Conservation (phyloP, 106 monocot genomes). For the Dactylorhiza incarnata region DNA sequence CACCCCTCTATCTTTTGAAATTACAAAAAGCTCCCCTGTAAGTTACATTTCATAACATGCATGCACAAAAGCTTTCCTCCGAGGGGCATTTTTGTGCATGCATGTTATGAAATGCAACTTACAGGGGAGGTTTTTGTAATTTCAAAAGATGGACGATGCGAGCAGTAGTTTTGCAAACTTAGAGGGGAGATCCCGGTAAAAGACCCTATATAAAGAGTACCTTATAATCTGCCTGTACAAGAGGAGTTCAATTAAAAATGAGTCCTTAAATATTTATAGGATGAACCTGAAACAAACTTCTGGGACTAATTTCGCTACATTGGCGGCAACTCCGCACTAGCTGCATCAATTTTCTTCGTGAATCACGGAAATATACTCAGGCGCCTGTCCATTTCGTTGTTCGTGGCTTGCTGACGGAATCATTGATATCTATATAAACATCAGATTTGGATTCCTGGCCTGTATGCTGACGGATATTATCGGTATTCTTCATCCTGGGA, state of each 20-base stretch:
- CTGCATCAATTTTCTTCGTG: not conserved
- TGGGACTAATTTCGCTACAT: not conserved
- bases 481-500: slow-evolving; percentile 16
- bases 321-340: not conserved
- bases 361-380: slow-evolving; percentile 3
- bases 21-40: no score
- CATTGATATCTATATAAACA: slow-evolving; percentile 14
- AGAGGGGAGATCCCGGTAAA: no score
- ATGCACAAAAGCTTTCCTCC: no score
- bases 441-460: slow-evolving; percentile 9
- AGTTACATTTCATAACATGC: no score
- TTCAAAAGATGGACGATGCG: no score
- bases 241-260: not conserved
- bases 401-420: slow-evolving; percentile 9
- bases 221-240: not conserved
- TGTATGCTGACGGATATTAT: slow-evolving; percentile 20
- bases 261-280: not conserved
- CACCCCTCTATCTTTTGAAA: no score
- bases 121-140: no score
- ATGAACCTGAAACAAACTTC: not conserved
- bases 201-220: no score
- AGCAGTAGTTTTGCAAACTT: no score
- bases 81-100: no score
- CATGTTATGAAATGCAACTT: no score
- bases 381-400: slow-evolving; percentile 40